Base-by-base conservation (phyloP, 1,139 yeast species). In the Arxiozyma slooffiae region DNA sequence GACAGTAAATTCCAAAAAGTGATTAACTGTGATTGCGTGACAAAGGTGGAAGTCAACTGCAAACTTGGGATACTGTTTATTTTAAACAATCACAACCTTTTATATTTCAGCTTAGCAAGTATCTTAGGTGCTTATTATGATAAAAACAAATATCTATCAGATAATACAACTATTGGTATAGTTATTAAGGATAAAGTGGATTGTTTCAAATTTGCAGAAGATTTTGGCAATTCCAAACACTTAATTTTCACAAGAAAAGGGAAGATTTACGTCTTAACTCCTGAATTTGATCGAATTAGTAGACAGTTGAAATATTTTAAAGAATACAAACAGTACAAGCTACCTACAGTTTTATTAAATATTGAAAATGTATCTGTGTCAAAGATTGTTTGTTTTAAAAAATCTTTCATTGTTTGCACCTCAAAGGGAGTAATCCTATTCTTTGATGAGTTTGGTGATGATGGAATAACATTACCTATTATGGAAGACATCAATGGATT, bases 341-440 rank as follows among this genome's bases (percentile, higher is more conserved):
- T 66, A 18, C 63, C 68, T 5, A 36, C 57, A 9, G 47, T 51
- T 21, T 48, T 72, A 43, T 74, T 81, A 52, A 71, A 73, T 50
- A 76, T 84, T 53, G 45, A 42, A 20, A 34, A 23, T 9, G 7
- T 21, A 30, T 24, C 38, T 20, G 74, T 66, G 55, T 82, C 79
- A 2, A 37, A 36, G n/a, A 68, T 82, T 11, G 76, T 82, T 0
- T 70, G 80, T 3, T 80, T 82, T 67, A 79, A 79, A 56, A 77
- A 79, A 34, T 74, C 82, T 38, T 78, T 82, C 63, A 80, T 88
- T 0, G 78, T 83, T 1, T 85, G 83, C 60, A 77, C 89, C 2
- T 70, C 78, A 41, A 79, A n/a, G 57, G 92, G 92, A 0, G 81
- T 84, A 58, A 85, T 85, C 56, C 75, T 84, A 21, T 70, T 82